These are phyloP conservation scores for Furcasterigmium sp. DNA, from an alignment of 2,329 filamentous ascomycete species.

Conservation along the genomic window DNA sequence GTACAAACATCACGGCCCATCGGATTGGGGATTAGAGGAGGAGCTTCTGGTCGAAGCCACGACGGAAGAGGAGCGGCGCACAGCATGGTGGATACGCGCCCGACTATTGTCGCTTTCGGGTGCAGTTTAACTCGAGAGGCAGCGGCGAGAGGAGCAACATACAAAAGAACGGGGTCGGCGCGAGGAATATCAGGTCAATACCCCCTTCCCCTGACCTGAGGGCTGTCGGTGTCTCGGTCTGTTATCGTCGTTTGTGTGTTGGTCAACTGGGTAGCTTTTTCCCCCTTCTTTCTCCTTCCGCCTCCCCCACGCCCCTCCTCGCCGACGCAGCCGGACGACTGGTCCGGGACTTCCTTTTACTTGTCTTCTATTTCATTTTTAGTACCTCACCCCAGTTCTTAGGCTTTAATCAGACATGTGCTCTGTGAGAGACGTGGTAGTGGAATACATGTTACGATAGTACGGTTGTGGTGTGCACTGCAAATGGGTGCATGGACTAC, in stretches of 20 bases:
- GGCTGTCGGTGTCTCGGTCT: neutral
- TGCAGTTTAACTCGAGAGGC: neutral
- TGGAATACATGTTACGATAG: no score
- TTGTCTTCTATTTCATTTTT: conserved; percentile 27
- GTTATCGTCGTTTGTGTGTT: neutral
- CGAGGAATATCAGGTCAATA: conserved; percentile 3
- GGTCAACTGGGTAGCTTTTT: conserved; percentile 1
- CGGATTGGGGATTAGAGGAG: neutral
- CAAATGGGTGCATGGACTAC: no score
- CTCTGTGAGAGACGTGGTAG: neutral
- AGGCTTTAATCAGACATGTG: conserved; percentile 29
- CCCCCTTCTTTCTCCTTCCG: conserved; percentile 1
- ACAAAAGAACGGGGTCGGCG: conserved; percentile 1
- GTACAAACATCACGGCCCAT: neutral
- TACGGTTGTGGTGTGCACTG: no score
- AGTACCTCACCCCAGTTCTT: conserved; percentile 27
- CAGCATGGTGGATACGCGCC: neutral
- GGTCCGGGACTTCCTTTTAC: conserved; percentile 9
- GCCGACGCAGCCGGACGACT: conserved; percentile 7
- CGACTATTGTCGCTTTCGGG: no score
- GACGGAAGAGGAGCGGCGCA: neutral
- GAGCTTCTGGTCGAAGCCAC: neutral
- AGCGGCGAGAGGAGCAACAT: neutral
- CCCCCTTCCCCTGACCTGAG: conserved; percentile 1
- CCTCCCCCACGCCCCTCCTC: neutral